Evolutionary conservation across 495 filamentous ascomycete genomes (phyloP).

Genomic region (Aspergillus heteromorphus): DNA sequence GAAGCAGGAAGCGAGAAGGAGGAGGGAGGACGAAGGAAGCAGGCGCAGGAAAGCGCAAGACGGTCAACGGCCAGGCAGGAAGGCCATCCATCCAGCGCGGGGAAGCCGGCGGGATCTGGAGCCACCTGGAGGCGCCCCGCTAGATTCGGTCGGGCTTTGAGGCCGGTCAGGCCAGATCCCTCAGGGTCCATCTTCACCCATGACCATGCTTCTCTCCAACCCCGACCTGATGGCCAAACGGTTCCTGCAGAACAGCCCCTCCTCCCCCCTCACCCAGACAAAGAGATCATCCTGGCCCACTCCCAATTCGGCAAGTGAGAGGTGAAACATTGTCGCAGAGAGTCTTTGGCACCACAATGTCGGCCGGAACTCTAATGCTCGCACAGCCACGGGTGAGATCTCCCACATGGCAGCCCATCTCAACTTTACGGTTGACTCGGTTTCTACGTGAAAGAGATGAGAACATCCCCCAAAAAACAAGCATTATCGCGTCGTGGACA

Average conservation of each 20-base stretch:
- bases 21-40: slow-evolving; percentile 5
- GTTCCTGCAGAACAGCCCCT: not conserved
- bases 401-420: no score
- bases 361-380: not conserved
- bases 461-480: no score
- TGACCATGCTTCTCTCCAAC: not conserved
- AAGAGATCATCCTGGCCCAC: not conserved
- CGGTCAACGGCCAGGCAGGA: not conserved
- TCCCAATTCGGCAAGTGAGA: not conserved
- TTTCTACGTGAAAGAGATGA: no score
- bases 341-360: no score
- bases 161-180: not conserved
- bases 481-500: no score
- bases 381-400: not conserved
- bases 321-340: not conserved
- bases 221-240: not conserved
- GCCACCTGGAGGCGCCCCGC: not conserved
- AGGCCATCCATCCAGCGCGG: slow-evolving; percentile 3
- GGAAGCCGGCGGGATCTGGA: slow-evolving; percentile 4
- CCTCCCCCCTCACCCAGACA: no score
- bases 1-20: not conserved
- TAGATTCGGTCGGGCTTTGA: no score
- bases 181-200: not conserved
- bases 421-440: no score
- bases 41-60: not conserved